Evolutionary conservation across 1,139 yeast species (phyloP).

Genomic region (Geotrichum aggregatum): DNA sequence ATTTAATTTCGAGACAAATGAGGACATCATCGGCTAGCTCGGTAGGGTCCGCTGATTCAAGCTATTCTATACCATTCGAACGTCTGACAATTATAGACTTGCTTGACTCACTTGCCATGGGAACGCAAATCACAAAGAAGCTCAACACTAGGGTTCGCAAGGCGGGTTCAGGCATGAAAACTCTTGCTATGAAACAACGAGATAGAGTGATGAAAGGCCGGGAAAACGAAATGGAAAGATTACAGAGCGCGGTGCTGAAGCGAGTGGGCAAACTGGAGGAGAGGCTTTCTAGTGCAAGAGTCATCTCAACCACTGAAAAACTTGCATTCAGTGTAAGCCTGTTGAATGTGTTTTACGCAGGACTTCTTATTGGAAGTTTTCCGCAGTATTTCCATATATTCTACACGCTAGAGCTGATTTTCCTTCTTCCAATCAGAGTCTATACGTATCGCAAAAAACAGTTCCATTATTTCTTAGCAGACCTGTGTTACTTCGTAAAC

Average conservation of each 20-base stretch:
- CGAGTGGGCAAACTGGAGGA: constrained; percentile 56
- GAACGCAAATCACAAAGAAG: constrained; percentile 33
- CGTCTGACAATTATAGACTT: constrained; percentile 35
- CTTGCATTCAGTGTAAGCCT: constrained; percentile 73
- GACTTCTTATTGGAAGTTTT: constrained; percentile 70
- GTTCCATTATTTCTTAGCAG: constrained; percentile 86
- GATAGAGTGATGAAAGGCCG: constrained; percentile 29
- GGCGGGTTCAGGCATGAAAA: constrained; percentile 33
- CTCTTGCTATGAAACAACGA: constrained; percentile 32
- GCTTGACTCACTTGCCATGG: constrained; percentile 36
- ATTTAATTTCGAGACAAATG: not conserved
- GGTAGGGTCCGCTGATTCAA: constrained; percentile 27
- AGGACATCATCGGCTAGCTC: constrained; percentile 25
- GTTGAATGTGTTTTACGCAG: constrained; percentile 63
- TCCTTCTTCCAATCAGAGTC: constrained; percentile 79
- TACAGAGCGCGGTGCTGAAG: constrained; percentile 31
- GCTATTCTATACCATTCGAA: constrained; percentile 28
- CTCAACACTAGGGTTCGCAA: constrained; percentile 31
- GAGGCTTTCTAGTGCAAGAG: constrained; percentile 42
- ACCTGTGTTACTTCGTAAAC: constrained; percentile 89
- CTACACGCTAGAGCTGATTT: constrained; percentile 58
- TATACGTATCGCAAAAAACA: constrained; percentile 76
- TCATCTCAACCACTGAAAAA: constrained; percentile 66
- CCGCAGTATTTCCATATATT: constrained; percentile 75
- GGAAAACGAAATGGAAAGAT: constrained; percentile 37